Conservation (phyloP, 2,329 filamentous ascomycete species). For the Penicillium corylophilum region DNA sequence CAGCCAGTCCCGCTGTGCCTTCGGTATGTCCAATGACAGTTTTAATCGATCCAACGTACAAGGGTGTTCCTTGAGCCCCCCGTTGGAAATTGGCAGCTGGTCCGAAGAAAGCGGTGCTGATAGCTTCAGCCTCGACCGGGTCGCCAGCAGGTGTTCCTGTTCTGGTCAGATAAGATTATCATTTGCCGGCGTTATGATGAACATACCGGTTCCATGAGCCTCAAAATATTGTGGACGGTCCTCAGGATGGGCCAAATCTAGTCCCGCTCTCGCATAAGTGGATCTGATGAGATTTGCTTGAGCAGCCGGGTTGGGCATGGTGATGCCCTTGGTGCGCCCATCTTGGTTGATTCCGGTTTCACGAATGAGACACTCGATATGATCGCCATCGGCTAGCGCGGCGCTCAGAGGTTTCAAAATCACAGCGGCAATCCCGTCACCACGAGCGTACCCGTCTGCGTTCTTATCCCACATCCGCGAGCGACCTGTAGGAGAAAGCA, state of each 20-base stretch:
- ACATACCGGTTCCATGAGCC: constrained; percentile 46
- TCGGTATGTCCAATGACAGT: constrained; percentile 38
- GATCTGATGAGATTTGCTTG: constrained; percentile 42
- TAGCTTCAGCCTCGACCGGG: constrained; percentile 23
- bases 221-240: constrained; percentile 46
- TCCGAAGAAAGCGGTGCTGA: constrained; percentile 24
- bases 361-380: constrained; percentile 43
- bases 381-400: constrained; percentile 50
- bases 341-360: constrained; percentile 39
- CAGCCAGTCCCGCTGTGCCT: constrained; percentile 33
- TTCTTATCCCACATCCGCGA: constrained; percentile 50
- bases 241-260: constrained; percentile 28
- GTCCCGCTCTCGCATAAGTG: constrained; percentile 40
- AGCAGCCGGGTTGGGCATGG: constrained; percentile 36
- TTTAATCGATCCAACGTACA: constrained; percentile 35
- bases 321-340: constrained; percentile 36
- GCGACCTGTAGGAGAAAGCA: constrained; percentile 54
- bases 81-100: constrained; percentile 6
- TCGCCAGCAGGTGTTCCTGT: constrained; percentile 26
- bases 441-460: constrained; percentile 53
- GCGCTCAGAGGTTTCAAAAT: constrained; percentile 52
- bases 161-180: background rate
- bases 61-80: constrained; percentile 1
- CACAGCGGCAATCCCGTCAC: constrained; percentile 53
- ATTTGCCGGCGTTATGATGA: background rate